Conservation (phyloP, 2,329 filamentous ascomycete genomes). For the Cordyceps cicadae region DNA sequence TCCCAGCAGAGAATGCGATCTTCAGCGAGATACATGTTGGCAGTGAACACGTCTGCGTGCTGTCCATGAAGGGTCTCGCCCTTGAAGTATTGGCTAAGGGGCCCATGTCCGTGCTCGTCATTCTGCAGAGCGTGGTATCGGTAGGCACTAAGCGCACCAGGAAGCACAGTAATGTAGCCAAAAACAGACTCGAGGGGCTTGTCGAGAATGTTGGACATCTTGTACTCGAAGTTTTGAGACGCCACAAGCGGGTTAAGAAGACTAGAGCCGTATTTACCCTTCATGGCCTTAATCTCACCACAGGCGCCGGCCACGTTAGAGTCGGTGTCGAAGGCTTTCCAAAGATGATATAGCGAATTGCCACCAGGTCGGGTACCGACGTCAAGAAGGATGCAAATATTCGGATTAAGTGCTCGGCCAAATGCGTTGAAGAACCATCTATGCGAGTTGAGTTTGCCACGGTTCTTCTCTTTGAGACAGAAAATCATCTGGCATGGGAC, state of each 20-base stretch:
- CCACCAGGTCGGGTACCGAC: constrained; percentile 87
- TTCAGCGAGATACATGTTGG: constrained; percentile 90
- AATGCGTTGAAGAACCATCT: constrained; percentile 99
- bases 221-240: constrained; percentile 98
- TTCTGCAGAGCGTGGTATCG: constrained; percentile 94
- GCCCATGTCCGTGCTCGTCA: constrained; percentile 89
- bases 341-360: constrained; percentile 92
- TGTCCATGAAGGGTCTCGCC: constrained; percentile 94
- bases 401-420: constrained; percentile 82
- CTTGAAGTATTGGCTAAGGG: constrained; percentile 97
- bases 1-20: constrained; percentile 92
- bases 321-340: constrained; percentile 98
- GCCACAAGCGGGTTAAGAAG: constrained; percentile 91
- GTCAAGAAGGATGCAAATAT: constrained; percentile 93
- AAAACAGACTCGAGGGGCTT: constrained; percentile 97
- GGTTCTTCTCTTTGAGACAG: constrained; percentile 95
- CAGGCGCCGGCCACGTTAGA: constrained; percentile 96
- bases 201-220: constrained; percentile 98
- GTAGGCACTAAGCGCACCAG: constrained; percentile 90
- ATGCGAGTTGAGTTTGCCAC: constrained; percentile 96
- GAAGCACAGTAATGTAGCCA: constrained; percentile 94
- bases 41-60: constrained; percentile 93
- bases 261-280: constrained; percentile 73
- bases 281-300: constrained; percentile 95
- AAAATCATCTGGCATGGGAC: constrained; percentile 98